Evolutionary conservation across 2,329 filamentous ascomycete species (phyloP), one percentile per base, ranked within the genome.

Genomic region (Venturia oleaginea): DNA sequence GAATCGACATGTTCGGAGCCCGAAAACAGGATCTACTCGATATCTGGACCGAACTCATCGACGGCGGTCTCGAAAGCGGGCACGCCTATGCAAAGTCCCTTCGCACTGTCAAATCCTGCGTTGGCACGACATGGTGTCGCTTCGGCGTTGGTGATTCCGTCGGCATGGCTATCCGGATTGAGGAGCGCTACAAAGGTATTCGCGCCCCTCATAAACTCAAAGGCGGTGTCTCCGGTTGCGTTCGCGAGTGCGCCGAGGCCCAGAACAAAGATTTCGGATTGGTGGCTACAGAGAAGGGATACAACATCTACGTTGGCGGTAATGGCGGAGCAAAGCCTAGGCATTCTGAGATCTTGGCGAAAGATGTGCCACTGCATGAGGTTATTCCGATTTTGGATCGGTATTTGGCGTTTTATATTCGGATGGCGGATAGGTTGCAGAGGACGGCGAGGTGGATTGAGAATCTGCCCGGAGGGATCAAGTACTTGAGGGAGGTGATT

Each of bases 141-240:
- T 96, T 88, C 70, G 92, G 92, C 62, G 87, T 96, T 64, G 90
- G 91, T 30, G 92, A 96, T 76, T 92, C 88, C 73, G 91, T 96
- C 0, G 92, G 92, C 11, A 90, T 96, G 87, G 92, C 92, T 0
- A 87, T 96, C 19, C 83, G 91, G 4, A 77, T 96, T 0, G 92
- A 96, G 76, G 89, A 96, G 77, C 85, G 92, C 57, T 96, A 96
- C 76, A 96, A 96, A 81, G 91, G 89, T 71, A 88, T 96, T 65
- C 85, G 92, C n/a, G 83, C 83, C n/a, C 92, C 92, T 11, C 92
- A 96, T 74, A 96, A 96, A 79, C 84, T 95, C 73, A 96, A 96
- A 75, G 91, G 90, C 0, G 92, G 90, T 64, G 91, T 96, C 0
- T 92, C 88, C 63, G 92, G 92, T 15, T 96, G 92, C 68, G 90